Percentiles rank a stretch among this genome's conserved stretches.
These are phyloP conservation scores for Pseudogymnoascus sp. DNA, from an alignment of 2,329 filamentous ascomycete species.

Conservation along the genomic window DNA sequence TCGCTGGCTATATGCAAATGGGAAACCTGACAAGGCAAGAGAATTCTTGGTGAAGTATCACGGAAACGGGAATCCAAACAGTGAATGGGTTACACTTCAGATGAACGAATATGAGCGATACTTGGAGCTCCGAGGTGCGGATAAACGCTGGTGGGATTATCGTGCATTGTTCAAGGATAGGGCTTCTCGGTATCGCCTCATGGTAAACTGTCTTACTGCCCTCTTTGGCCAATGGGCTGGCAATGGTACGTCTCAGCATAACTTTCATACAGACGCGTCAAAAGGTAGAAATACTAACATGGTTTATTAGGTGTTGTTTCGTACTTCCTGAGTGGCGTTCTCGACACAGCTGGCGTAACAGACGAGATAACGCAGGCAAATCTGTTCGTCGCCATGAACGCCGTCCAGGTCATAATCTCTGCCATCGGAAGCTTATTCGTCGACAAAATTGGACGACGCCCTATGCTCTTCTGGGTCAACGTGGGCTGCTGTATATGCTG, in stretches of 20 bases:
- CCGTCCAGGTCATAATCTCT: slow-evolving; percentile 47
- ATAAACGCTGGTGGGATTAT: slow-evolving; percentile 50
- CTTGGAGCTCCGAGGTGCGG: slow-evolving; percentile 39
- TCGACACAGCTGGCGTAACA: slow-evolving; percentile 42
- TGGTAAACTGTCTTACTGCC: slow-evolving; percentile 43
- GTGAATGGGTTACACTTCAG: slow-evolving; percentile 44
- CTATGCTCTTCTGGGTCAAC: slow-evolving; percentile 44
- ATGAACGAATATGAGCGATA: slow-evolving; percentile 41
- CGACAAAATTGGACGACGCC: slow-evolving; percentile 49
- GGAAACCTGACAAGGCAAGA: slow-evolving; percentile 30
- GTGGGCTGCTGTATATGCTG: slow-evolving; percentile 41
- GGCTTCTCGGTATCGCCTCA: slow-evolving; percentile 40
- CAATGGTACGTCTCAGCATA: slow-evolving; percentile 15
- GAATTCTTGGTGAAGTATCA: slow-evolving; percentile 41
- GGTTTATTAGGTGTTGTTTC: slow-evolving; percentile 26
- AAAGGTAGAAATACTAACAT: not conserved
- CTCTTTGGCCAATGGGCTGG: slow-evolving; percentile 21
- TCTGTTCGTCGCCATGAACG: slow-evolving; percentile 45
- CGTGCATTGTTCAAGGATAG: slow-evolving; percentile 43
- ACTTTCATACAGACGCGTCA: not conserved
- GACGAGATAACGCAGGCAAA: slow-evolving; percentile 42
- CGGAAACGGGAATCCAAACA: slow-evolving; percentile 41
- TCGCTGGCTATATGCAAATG: slow-evolving; percentile 34
- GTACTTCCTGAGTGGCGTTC: slow-evolving; percentile 47
- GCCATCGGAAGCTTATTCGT: slow-evolving; percentile 48